Evolutionary conservation across 1,139 yeast genomes (phyloP).

Genomic region (Candida sanyaensis): DNA sequence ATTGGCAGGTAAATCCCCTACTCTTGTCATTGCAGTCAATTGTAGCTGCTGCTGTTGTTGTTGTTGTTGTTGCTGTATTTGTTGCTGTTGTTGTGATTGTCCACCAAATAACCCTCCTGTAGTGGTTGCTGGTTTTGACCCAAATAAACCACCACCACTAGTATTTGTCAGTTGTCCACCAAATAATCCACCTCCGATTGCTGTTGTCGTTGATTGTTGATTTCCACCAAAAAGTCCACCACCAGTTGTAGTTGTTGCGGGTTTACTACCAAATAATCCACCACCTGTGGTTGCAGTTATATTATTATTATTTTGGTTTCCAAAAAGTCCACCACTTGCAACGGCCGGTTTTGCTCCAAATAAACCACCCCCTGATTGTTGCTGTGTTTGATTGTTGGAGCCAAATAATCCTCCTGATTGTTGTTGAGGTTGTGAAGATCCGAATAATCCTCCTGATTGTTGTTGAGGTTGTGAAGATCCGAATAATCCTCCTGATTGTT

Average conservation of each 20-base stretch:
- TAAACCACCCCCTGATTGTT: constrained; percentile 11
- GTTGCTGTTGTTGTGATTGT: constrained; percentile 7
- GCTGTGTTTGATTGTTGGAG: constrained; percentile 9
- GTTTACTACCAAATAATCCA: constrained; percentile 5
- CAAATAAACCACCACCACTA: constrained; percentile 20
- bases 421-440: no score
- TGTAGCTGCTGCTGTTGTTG: constrained; percentile 29
- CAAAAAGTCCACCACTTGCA: constrained; percentile 23
- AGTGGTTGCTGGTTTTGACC: constrained; percentile 12
- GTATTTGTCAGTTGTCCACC: constrained; percentile 13
- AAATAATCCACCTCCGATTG: constrained; percentile 21
- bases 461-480: constrained; percentile 4
- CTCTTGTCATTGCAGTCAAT: constrained; percentile 83
- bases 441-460: constrained; percentile 8
- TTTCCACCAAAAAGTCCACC: constrained; percentile 27
- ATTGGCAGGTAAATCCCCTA: constrained; percentile 77
- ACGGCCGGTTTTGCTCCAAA: constrained; percentile 19
- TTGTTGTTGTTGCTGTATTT: constrained; percentile 9
- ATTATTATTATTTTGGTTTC: constrained; percentile 11
- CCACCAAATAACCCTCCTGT: constrained; percentile 21
- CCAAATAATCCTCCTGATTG: constrained; percentile 27
- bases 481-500: constrained; percentile 8
- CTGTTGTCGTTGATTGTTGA: constrained; percentile 7
- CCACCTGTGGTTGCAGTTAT: constrained; percentile 6
- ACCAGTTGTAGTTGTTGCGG: constrained; percentile 13